Evolutionary conservation across 306 rosid genomes (phyloP), one percentile per base, ranked within the genome.

Genomic region (Canavalia ensiformis): DNA sequence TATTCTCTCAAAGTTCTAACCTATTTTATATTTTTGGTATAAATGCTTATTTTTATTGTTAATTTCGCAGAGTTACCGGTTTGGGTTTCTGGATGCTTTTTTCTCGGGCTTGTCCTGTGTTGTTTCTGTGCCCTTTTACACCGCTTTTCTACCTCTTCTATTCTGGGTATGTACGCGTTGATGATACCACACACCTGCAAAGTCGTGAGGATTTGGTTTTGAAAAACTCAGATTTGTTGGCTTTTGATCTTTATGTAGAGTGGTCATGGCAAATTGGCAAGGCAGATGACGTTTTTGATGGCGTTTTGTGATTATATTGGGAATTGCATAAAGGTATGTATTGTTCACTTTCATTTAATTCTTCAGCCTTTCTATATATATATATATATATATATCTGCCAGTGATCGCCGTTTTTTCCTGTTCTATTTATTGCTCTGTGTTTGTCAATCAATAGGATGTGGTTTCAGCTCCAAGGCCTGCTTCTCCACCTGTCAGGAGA

Each of bases 181-280:
- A 45, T 50, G 51, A 39, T 59, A 42, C 58, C 25, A 29, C 5
- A 13, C 1, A 7, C 52, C 50, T 29, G 45, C 3, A 13, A 25
- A 35, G 58, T 8, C 4, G 8, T 67, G 47, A 7, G n/a, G 6
- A 18, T 34, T 58, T 42, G 78, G 68, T 42, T 50, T 47, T 50
- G 1, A 71, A 39, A 37, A 54, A 55, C 5, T 78, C 62, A 42
- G 66, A 68, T 54, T 67, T 4, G 69, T 60, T 60, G 31, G 63
- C 35, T 77, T 76, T 83, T 74, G 47, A 18, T 57, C 68, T 65
- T 65, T 74, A 6, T 91, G 76, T 88, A 96, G 99, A 96, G 89
- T 84, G 99, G 99, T 8, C 97, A 96, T 92, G 91, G 98, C 47
- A 87, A 90, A 92, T 87, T 96, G 94, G 99, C 99, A 7, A 87